These are phyloP conservation scores for Hygrophila difformis DNA, from an alignment of 257 asterid species.

Conservation along the genomic window DNA sequence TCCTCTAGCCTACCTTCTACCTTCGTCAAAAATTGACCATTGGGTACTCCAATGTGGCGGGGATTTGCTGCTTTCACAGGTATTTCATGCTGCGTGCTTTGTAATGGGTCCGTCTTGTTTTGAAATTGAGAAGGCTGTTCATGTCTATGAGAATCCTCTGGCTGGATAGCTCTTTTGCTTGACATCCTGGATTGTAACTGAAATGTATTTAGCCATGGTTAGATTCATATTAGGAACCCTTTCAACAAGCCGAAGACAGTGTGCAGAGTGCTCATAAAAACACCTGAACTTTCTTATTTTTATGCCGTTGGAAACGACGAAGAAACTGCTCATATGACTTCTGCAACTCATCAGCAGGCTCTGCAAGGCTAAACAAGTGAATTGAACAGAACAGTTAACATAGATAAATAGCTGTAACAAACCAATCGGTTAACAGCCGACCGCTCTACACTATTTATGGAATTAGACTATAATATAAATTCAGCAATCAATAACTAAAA, in stretches of 20 bases:
- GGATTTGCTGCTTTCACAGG: slow-evolving; percentile 15
- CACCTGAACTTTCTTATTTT: slow-evolving; percentile 58
- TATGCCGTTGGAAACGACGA: slow-evolving; percentile 46
- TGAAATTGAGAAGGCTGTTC: slow-evolving; percentile 15
- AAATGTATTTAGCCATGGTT: slow-evolving; percentile 24
- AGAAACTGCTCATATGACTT: slow-evolving; percentile 82
- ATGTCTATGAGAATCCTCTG: slow-evolving; percentile 16
- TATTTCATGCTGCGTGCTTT: slow-evolving; percentile 19
- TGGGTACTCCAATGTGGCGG: slow-evolving; percentile 14
- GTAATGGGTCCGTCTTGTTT: slow-evolving; percentile 21
- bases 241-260: slow-evolving; percentile 9
- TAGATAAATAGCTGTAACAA: too few species aligned
- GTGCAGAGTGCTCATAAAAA: slow-evolving; percentile 16
- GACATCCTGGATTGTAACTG: slow-evolving; percentile 36
- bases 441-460: too few species aligned
- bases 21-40: slow-evolving; percentile 18
- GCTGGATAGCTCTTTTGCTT: slow-evolving; percentile 17
- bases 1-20: slow-evolving; percentile 17
- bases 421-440: too few species aligned
- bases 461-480: too few species aligned
- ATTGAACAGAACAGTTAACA: too few species aligned
- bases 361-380: slow-evolving; percentile 63
- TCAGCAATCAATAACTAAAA: too few species aligned
- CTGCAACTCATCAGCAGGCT: slow-evolving; percentile 80
- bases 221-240: slow-evolving; percentile 12